A percentile compares a stretch with the other conserved stretches of the same genome.
phyloP scores from a whole-genome alignment of 352 stramenopile species.

The Phytophthora pisi region DNA sequence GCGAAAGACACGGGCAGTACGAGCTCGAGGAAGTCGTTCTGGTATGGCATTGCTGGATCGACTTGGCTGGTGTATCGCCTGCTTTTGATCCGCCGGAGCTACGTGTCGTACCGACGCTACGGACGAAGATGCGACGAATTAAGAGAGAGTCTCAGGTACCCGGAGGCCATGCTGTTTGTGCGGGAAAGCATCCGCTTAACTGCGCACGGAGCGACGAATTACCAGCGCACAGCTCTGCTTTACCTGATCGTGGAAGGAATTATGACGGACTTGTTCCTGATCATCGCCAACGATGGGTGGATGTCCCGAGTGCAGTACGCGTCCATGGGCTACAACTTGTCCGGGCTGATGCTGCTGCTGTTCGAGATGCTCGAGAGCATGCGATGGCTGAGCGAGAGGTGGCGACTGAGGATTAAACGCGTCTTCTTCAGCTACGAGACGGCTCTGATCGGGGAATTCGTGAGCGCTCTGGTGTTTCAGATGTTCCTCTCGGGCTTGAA shows the following conservation, averaged over 20 bases:
- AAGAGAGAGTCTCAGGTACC: background rate
- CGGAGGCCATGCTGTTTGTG: constrained; percentile 20
- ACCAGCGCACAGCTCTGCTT: constrained; percentile 16
- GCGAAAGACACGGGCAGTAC: constrained; percentile 12
- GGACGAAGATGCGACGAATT: constrained; percentile 14
- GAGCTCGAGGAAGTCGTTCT: constrained; percentile 3
- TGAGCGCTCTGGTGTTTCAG: constrained; percentile 10
- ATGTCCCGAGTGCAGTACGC: constrained; percentile 7
- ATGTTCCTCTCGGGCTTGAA: constrained; percentile 20
- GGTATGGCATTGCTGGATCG: constrained; percentile 8
- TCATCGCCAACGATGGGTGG: constrained; percentile 16
- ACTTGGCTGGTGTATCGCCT: constrained; percentile 10
- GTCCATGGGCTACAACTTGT: constrained; percentile 17
- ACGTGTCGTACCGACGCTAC: constrained; percentile 5
- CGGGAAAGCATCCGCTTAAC: constrained; percentile 12
- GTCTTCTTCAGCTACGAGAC: constrained; percentile 24
- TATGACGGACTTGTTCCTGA: constrained; percentile 19
- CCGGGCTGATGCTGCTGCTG: constrained; percentile 3
- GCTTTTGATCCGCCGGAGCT: constrained; percentile 13
- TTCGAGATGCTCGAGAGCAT: constrained; percentile 22
- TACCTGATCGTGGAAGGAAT: constrained; percentile 28
- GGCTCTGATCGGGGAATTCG: constrained; percentile 11
- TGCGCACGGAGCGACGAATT: constrained; percentile 5
- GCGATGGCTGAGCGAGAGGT: constrained; percentile 2
- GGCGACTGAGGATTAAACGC: background rate